These are phyloP conservation scores for Plenodomus biglobosus DNA, from an alignment of 2,329 filamentous ascomycete species.

Conservation along the genomic window DNA sequence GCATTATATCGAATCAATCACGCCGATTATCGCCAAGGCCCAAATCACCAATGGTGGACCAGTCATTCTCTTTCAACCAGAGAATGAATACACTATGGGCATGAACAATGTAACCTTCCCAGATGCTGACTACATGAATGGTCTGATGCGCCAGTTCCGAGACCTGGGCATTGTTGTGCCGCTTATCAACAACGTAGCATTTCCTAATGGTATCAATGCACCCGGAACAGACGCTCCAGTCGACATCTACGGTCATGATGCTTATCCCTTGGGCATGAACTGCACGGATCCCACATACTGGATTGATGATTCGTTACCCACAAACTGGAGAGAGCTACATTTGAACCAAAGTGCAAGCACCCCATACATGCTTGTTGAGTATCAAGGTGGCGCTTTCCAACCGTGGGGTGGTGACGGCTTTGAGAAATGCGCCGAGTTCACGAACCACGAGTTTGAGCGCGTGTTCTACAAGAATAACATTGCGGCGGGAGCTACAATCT, in stretches of 20 bases:
- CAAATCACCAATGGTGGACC: conserved; percentile 81
- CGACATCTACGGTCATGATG: conserved; percentile 66
- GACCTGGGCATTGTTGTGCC: conserved; percentile 71
- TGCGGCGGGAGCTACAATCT: conserved; percentile 63
- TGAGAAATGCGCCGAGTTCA: conserved; percentile 62
- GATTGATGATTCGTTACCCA: conserved; percentile 58
- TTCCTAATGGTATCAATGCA: conserved; percentile 59
- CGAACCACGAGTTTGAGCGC: conserved; percentile 70
- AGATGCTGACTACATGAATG: conserved; percentile 66
- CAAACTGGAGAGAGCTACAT: conserved; percentile 56
- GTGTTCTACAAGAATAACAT: conserved; percentile 77
- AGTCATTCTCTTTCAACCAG: conserved; percentile 73
- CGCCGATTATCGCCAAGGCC: conserved; percentile 67
- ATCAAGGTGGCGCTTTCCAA: conserved; percentile 70
- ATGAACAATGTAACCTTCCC: conserved; percentile 57
- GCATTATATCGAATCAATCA: conserved; percentile 56
- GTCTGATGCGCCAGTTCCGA: conserved; percentile 67
- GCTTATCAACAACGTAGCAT: conserved; percentile 71
- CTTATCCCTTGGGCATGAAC: conserved; percentile 62
- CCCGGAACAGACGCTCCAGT: conserved; percentile 60
- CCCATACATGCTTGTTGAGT: conserved; percentile 62
- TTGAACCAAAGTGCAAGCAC: conserved; percentile 62
- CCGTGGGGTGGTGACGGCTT: conserved; percentile 72
- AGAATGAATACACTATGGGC: conserved; percentile 71
- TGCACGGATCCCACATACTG: conserved; percentile 62